Evolutionary conservation across 495 filamentous ascomycete species (phyloP).

Genomic region (Recurvomyces mirabilis): DNA sequence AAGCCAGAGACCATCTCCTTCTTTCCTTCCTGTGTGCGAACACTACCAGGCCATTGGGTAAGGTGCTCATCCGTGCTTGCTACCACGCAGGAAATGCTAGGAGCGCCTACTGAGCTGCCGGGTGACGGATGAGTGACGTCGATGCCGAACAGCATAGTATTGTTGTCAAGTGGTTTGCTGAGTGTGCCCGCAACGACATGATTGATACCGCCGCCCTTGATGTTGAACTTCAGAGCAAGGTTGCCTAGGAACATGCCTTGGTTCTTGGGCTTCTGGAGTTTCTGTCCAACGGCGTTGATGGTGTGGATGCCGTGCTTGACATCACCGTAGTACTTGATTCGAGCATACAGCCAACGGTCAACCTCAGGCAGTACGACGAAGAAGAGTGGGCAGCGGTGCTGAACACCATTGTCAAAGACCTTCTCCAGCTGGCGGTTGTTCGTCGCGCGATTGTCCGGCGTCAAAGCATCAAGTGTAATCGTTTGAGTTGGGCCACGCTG

Average conservation of each 20-base stretch:
- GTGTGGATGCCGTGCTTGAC: constrained; percentile 51
- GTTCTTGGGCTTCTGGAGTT: constrained; percentile 35
- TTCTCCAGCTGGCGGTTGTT: constrained; percentile 1
- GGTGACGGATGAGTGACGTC: constrained; percentile 87
- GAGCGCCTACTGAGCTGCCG: constrained; percentile 43
- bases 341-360: constrained; percentile 47
- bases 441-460: not conserved
- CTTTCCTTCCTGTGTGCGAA: constrained; percentile 43
- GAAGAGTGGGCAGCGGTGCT: constrained; percentile 36
- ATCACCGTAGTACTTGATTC: constrained; percentile 58
- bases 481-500: not conserved
- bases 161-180: constrained; percentile 37
- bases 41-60: constrained; percentile 56
- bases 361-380: constrained; percentile 50
- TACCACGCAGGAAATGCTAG: constrained; percentile 67
- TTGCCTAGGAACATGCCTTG: constrained; percentile 56
- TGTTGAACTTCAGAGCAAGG: constrained; percentile 69
- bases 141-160: constrained; percentile 76
- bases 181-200: constrained; percentile 48
- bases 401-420: not conserved
- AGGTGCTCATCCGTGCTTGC: constrained; percentile 53
- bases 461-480: not conserved
- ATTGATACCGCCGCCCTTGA: constrained; percentile 74
- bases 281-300: constrained; percentile 46
- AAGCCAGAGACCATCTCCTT: constrained; percentile 50